phyloP scores from a whole-genome alignment of 164 flowering plant genomes.

The Echeveria elegans region DNA sequence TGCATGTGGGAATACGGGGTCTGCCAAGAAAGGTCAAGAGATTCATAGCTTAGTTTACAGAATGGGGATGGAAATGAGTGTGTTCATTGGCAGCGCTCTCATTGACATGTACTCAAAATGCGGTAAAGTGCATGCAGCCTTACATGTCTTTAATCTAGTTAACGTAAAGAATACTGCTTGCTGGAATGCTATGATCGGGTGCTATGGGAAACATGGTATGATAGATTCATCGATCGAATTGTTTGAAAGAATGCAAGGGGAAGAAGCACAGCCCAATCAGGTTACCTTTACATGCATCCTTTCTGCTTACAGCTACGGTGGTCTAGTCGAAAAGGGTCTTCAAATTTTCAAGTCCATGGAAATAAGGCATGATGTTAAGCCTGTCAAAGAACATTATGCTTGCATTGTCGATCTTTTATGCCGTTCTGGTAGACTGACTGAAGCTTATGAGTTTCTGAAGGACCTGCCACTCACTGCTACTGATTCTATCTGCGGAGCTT shows the following conservation, averaged over 20 bases:
- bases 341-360: too few species aligned
- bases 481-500: too few species aligned
- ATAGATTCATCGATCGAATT: conserved; percentile 33
- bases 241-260: conserved; percentile 47
- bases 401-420: too few species aligned
- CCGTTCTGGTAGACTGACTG: too few species aligned
- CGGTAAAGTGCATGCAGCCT: conserved; percentile 42
- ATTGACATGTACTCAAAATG: conserved; percentile 41
- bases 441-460: too few species aligned
- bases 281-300: conserved; percentile 45
- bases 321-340: conserved; percentile 18
- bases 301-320: conserved; percentile 66
- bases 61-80: conserved; percentile 28
- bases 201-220: conserved; percentile 60
- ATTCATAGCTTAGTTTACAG: conserved; percentile 45
- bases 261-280: conserved; percentile 34
- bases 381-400: too few species aligned
- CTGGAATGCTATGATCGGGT: conserved; percentile 67
- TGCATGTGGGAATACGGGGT: conserved; percentile 35
- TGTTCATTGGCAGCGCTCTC: conserved; percentile 46
- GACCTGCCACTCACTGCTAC: too few species aligned
- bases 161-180: conserved; percentile 27
- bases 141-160: conserved; percentile 32
- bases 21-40: conserved; percentile 35
- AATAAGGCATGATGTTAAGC: too few species aligned